These are phyloP conservation scores for Eimeria praecox DNA, from an alignment of 169 alveolate genomes.

Conservation along the genomic window DNA sequence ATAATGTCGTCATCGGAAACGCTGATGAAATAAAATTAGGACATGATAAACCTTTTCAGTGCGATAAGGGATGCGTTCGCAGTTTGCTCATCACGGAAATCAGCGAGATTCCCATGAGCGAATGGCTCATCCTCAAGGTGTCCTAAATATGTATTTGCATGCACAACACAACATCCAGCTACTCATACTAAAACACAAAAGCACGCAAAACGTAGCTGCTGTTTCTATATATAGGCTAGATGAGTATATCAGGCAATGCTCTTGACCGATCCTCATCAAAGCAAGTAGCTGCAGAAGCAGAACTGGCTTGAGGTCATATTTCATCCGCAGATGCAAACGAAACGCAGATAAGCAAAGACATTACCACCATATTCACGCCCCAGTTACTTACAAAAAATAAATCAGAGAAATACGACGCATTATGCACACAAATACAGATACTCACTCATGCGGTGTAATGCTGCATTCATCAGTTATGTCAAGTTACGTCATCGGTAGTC, in stretches of 20 bases:
- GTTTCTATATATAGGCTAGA: not conserved
- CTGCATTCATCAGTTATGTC: slow-evolving; percentile 33
- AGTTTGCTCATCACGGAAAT: slow-evolving; percentile 68
- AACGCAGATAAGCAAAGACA: not conserved
- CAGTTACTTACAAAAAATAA: not conserved
- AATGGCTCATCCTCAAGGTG: slow-evolving; percentile 44
- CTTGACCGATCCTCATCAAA: slow-evolving; percentile 49
- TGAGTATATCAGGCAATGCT: not conserved
- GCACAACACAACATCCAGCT: not conserved
- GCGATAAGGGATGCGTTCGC: slow-evolving; percentile 76
- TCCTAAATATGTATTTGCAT: not conserved
- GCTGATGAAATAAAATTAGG: not conserved
- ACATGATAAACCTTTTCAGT: not conserved
- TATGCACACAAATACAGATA: not conserved
- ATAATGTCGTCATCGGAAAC: slow-evolving; percentile 24
- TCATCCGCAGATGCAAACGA: not conserved
- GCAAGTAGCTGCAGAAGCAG: slow-evolving; percentile 74
- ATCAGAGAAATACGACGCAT: not conserved
- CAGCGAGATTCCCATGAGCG: slow-evolving; percentile 75
- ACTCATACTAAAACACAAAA: not conserved
- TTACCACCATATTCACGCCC: not conserved
- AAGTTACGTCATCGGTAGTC: slow-evolving; percentile 15
- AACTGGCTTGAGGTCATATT: slow-evolving; percentile 63
- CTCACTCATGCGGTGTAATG: not conserved
- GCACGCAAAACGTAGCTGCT: not conserved